Base-by-base conservation (phyloP, 1,284 basidiomycete genomes). In the Apiotrichum akiyoshidainum region DNA sequence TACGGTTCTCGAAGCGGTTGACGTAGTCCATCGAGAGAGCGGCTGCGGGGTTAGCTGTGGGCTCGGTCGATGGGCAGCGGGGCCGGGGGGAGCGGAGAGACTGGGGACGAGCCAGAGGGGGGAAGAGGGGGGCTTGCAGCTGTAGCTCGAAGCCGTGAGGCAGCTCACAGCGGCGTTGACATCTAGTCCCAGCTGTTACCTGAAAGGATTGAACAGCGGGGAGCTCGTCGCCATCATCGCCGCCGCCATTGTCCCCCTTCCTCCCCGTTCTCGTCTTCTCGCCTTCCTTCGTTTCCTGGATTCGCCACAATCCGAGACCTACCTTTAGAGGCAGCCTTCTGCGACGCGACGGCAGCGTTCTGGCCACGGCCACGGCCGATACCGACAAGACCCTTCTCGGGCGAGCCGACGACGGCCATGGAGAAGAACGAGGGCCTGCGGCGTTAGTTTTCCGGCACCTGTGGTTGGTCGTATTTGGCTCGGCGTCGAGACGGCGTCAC, bases 361-460 rank as follows among this genome's bases (percentile, higher is more conserved):
- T 77, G 76, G 69, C 89, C 87, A 76, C 93, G 92, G 51, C 89
- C 94, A 71, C 91, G 86, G 4, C 95, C 95, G 51, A 90, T 83
- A 5, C 95, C 95, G 1, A 99, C 87, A 22, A 98, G 81, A 0
- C 95, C 95, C 46, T 88, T 81, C 10, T 89, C 89, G 69, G 83
- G 81, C n/a, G 90, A 86, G 21, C 95, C 95, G 39, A 90, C 87
- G 58, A 97, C 85, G 64, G 87, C 83, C 69, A 91, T 84, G 39
- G 54, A 39, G 31, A 53, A 34, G 34, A 22, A 47, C 44, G 57
- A 62, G 33, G 37, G 26, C 48, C 59, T 60, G 57, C 16, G 22
- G 39, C 22, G 34, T 52, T 6, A 52, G 19, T 7, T 40, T 41
- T 16, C 8, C 17, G 12, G 40, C 17, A 26, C 50, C 16, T 31